Percentiles rank a stretch among this genome's conserved stretches.
These are phyloP conservation scores for Myriosclerotinia curreyana DNA, from an alignment of 2,329 filamentous ascomycete genomes.

Conservation along the genomic window DNA sequence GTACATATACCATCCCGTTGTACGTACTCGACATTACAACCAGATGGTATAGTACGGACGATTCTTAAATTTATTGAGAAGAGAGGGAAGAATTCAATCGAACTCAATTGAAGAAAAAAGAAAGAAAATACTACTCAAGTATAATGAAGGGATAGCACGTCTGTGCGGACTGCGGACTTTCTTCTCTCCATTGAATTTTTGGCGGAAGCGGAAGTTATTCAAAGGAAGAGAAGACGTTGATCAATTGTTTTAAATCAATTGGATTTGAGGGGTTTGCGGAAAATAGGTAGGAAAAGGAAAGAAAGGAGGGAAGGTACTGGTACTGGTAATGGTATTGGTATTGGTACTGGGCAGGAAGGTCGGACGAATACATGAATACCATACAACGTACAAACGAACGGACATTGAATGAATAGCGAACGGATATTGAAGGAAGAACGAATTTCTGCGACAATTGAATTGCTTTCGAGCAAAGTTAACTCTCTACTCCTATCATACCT, in stretches of 20 bases:
- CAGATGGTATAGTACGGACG: background rate
- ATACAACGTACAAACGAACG: background rate
- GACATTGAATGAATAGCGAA: background rate
- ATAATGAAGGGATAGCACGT: background rate
- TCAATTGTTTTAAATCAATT: constrained; percentile 4
- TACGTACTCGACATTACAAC: background rate
- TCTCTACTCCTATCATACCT: background rate
- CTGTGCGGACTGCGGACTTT: constrained; percentile 4
- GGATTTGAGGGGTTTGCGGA: background rate
- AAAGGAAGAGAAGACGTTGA: background rate
- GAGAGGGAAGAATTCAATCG: no score
- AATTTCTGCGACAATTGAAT: constrained; percentile 1
- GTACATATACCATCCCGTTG: no score
- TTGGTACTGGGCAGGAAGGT: no score
- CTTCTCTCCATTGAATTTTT: constrained; percentile 1
- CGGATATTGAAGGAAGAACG: background rate
- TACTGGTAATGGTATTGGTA: no score
- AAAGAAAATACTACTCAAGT: background rate
- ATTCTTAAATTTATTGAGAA: background rate
- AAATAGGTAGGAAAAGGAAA: constrained; percentile 4
- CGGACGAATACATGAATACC: background rate
- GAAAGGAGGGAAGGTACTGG: constrained; percentile 9
- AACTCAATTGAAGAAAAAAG: background rate
- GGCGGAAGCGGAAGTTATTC: background rate
- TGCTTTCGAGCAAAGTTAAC: background rate